phyloP scores from a whole-genome alignment of 2,329 filamentous ascomycete genomes.

The Sclerotinia subarctica region DNA sequence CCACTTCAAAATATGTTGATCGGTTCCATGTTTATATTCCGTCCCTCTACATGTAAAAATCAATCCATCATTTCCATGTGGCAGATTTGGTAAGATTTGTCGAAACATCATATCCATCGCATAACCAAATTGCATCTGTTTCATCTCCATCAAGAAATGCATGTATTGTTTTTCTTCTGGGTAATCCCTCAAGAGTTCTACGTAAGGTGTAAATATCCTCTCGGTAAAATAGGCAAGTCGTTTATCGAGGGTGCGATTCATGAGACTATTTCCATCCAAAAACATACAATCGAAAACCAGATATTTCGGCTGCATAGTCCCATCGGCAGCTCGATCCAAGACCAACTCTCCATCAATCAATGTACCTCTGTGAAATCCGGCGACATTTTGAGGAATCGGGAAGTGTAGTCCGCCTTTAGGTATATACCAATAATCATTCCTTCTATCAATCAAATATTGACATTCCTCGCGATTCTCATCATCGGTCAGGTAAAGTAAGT shows the following conservation, averaged over 20 bases:
- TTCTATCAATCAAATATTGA: slow-evolving; percentile 94
- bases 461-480: slow-evolving; percentile 62
- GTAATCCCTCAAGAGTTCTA: slow-evolving; percentile 59
- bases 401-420: slow-evolving; percentile 70
- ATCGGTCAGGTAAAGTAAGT: slow-evolving; percentile 82
- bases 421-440: slow-evolving; percentile 94
- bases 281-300: slow-evolving; percentile 92
- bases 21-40: slow-evolving; percentile 84
- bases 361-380: slow-evolving; percentile 72
- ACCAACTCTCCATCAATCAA: slow-evolving; percentile 93
- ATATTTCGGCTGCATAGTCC: slow-evolving; percentile 70
- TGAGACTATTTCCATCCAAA: slow-evolving; percentile 71
- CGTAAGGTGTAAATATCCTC: slow-evolving; percentile 69
- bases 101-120: slow-evolving; percentile 90
- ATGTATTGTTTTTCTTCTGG: slow-evolving; percentile 67
- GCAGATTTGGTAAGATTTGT: slow-evolving; percentile 75
- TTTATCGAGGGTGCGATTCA: slow-evolving; percentile 80
- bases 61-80: slow-evolving; percentile 92
- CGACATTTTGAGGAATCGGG: slow-evolving; percentile 63
- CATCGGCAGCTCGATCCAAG: slow-evolving; percentile 69
- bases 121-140: slow-evolving; percentile 86
- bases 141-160: slow-evolving; percentile 81
- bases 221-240: slow-evolving; percentile 82
- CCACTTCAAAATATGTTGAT: slow-evolving; percentile 95
- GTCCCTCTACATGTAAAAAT: slow-evolving; percentile 95